phyloP scores from a whole-genome alignment of 2,329 filamentous ascomycete genomes.

The Gyromitra esculenta region DNA sequence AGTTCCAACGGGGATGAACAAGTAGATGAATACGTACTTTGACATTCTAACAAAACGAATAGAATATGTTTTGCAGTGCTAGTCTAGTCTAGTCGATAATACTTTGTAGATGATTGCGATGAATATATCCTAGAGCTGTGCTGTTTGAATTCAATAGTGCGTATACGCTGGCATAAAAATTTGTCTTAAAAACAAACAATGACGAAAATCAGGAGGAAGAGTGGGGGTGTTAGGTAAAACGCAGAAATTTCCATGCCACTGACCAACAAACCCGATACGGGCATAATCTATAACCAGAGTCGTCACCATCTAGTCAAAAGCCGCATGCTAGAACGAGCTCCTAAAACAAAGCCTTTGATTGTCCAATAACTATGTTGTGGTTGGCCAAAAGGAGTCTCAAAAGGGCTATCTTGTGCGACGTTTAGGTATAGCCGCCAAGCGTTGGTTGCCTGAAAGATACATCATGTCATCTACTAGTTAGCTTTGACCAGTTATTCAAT shows the following conservation, averaged over 20 bases:
- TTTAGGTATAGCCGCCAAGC: background rate
- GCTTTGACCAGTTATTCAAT: background rate
- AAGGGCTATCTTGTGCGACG: constrained; percentile 1
- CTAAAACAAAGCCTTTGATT: background rate
- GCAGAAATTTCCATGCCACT: background rate
- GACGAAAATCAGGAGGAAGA: background rate
- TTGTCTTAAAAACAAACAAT: constrained; percentile 2
- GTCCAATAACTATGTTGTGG: background rate
- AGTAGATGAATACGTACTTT: constrained; percentile 7
- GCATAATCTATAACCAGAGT: background rate
- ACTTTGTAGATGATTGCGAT: background rate
- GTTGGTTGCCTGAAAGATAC: constrained; percentile 27
- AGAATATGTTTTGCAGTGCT: background rate
- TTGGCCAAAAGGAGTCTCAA: too few relatives aligned
- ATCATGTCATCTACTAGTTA: background rate
- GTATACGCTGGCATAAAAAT: background rate
- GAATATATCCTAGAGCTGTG: background rate
- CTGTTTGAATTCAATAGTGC: background rate
- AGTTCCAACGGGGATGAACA: background rate
- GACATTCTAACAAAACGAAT: background rate
- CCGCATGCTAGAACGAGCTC: too few relatives aligned
- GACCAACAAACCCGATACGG: background rate
- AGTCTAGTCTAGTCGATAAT: background rate
- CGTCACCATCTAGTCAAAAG: too few relatives aligned
- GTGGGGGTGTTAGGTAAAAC: background rate